phyloP scores from a whole-genome alignment of 331 rosid species.

The Phaseolus coccineus region DNA sequence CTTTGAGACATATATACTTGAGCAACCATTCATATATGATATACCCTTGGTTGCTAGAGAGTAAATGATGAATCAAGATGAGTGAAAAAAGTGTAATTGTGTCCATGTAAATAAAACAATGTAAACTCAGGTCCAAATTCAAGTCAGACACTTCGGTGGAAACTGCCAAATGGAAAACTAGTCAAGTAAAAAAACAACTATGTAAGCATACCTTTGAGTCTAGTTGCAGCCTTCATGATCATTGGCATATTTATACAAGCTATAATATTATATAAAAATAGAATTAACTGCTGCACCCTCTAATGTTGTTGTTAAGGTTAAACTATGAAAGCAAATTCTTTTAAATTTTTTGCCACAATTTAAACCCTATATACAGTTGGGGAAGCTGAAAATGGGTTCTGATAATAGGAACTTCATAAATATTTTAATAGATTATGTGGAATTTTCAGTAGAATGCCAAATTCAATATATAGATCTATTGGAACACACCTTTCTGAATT shows the following conservation, averaged over 20 bases:
- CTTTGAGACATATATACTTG: background rate
- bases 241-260: background rate
- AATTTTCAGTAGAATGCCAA: background rate
- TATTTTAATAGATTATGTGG: background rate
- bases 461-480: background rate
- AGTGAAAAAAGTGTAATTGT: background rate
- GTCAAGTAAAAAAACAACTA: background rate
- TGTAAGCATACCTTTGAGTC: background rate
- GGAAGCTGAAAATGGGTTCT: background rate
- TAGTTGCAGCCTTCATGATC: background rate
- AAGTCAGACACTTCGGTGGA: background rate
- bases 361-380: background rate
- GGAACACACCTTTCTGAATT: background rate
- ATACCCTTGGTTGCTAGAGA: background rate
- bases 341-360: background rate
- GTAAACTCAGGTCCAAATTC: background rate
- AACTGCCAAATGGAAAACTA: conserved; percentile 19
- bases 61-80: background rate
- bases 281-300: background rate
- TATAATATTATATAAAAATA: background rate
- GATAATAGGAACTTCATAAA: background rate
- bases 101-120: background rate
- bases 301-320: background rate
- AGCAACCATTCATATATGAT: background rate
- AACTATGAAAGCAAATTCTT: background rate